Conservation (phyloP, 306 rosid genomes). For the Ziziphus jujuba region DNA sequence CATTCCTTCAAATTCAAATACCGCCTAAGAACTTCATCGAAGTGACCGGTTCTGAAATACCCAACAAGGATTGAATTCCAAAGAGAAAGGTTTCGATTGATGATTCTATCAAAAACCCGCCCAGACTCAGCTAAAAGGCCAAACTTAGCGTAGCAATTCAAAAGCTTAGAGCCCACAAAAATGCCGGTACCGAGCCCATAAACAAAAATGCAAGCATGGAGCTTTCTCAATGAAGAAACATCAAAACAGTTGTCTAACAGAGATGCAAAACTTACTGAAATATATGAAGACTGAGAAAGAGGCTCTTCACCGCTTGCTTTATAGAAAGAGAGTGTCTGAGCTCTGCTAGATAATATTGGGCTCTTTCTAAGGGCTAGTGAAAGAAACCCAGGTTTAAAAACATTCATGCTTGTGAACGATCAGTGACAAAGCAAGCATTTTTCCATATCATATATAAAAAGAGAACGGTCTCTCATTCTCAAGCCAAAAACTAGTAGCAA, state of each 20-base stretch:
- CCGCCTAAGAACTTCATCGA: conserved; percentile 25
- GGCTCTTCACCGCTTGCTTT: not conserved
- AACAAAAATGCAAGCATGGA: conserved; percentile 30
- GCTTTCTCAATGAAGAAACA: conserved; percentile 19
- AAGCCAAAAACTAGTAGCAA: too few relatives aligned
- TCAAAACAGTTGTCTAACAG: conserved; percentile 27
- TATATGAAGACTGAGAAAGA: conserved; percentile 1
- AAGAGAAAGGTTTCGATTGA: conserved; percentile 14
- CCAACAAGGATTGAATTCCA: conserved; percentile 36
- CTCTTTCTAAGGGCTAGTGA: not conserved
- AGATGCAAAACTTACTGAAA: conserved; percentile 8
- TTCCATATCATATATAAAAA: not conserved
- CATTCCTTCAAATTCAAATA: conserved; percentile 30
- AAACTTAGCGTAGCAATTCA: conserved; percentile 31
- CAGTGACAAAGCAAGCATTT: not conserved
- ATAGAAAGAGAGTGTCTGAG: conserved; percentile 9
- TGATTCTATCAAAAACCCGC: conserved; percentile 15
- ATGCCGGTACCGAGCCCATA: conserved; percentile 23
- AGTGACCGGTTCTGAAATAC: conserved; percentile 25
- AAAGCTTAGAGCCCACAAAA: conserved; percentile 30
- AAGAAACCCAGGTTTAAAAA: conserved; percentile 2
- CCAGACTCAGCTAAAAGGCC: conserved; percentile 21
- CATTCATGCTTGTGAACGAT: conserved; percentile 11
- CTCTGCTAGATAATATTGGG: not conserved
- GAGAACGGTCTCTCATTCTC: too few relatives aligned